Evolutionary conservation across 495 filamentous ascomycete genomes (phyloP).

Genomic region (Bombardia bombarda): DNA sequence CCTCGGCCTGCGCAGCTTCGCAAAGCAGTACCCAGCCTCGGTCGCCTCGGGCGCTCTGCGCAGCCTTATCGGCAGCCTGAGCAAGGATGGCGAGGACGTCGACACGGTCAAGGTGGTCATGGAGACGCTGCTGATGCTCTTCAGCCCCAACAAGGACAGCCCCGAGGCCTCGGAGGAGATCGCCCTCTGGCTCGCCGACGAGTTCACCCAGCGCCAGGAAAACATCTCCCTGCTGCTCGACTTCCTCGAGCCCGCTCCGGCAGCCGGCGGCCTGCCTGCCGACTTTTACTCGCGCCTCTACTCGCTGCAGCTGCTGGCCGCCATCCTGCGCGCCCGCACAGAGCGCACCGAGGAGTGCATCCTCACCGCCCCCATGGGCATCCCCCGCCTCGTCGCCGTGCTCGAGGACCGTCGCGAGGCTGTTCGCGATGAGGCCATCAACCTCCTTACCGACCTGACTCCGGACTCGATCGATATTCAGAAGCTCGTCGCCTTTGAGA

Average conservation of each 20-base stretch:
- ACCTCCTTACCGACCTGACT: constrained; percentile 43
- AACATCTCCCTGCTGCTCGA: constrained; percentile 89
- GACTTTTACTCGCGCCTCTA: constrained; percentile 95
- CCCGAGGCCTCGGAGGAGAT: constrained; percentile 97
- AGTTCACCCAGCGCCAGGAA: constrained; percentile 97
- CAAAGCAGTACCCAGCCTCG: constrained; percentile 89
- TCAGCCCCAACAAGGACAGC: constrained; percentile 51
- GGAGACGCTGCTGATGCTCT: constrained; percentile 91
- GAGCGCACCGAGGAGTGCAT: constrained; percentile 96
- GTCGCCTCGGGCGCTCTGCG: constrained; percentile 89
- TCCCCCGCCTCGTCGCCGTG: constrained; percentile 73
- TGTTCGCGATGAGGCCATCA: constrained; percentile 65
- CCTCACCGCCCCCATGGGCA: constrained; percentile 77
- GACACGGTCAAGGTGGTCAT: constrained; percentile 91
- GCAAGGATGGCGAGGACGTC: constrained; percentile 87
- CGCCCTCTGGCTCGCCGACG: constrained; percentile 91
- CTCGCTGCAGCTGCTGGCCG: constrained; percentile 80
- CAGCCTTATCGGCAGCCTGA: constrained; percentile 75
- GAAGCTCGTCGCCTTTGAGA: constrained; percentile 90
- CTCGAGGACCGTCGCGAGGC: constrained; percentile 84
- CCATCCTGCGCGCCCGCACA: constrained; percentile 77
- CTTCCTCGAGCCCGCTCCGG: constrained; percentile 76
- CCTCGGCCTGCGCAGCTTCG: constrained; percentile 86
- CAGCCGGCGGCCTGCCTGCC: no score
- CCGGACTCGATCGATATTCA: constrained; percentile 59